Conservation (phyloP, 805 yeast genomes). For the Lachancea sp. region DNA sequence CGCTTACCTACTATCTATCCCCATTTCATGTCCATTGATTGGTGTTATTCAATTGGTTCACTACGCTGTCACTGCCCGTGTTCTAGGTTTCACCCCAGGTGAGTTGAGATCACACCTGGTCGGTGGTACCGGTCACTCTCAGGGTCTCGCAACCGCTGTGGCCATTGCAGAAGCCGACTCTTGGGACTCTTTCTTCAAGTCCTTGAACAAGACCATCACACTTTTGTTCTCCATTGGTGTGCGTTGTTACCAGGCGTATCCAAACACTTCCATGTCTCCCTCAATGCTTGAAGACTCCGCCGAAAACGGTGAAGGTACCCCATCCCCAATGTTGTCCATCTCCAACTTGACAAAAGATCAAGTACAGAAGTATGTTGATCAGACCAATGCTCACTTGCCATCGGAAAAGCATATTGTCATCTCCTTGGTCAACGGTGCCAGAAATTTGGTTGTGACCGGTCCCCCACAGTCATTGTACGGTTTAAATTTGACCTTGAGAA, state of each 20-base stretch:
- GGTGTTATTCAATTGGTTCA: slow-evolving; percentile 94
- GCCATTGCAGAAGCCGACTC: slow-evolving; percentile 77
- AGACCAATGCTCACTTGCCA: slow-evolving; percentile 92
- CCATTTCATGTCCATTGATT: slow-evolving; percentile 94
- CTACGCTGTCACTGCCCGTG: slow-evolving; percentile 79
- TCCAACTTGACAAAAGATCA: slow-evolving; percentile 79
- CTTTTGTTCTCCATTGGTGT: slow-evolving; percentile 90
- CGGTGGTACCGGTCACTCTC: slow-evolving; percentile 86
- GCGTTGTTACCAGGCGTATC: slow-evolving; percentile 83
- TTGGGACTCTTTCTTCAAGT: slow-evolving; percentile 75
- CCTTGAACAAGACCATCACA: slow-evolving; percentile 72
- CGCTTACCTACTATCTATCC: slow-evolving; percentile 83
- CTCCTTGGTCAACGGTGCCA: slow-evolving; percentile 90
- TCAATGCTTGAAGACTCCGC: slow-evolving; percentile 85
- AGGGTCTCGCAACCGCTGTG: slow-evolving; percentile 87
- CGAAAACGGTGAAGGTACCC: slow-evolving; percentile 92
- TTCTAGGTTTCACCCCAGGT: slow-evolving; percentile 85
- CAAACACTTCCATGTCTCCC: slow-evolving; percentile 92
- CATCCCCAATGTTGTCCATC: slow-evolving; percentile 95
- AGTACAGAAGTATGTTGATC: slow-evolving; percentile 71
- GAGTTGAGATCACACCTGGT: slow-evolving; percentile 61
- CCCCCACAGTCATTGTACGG: slow-evolving; percentile 98
- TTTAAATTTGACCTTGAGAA: slow-evolving; percentile 83
- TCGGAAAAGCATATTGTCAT: slow-evolving; percentile 82
- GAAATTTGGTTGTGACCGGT: slow-evolving; percentile 92